These are phyloP conservation scores for Fusarium longipes DNA, from an alignment of 2,329 filamentous ascomycete genomes.

Conservation along the genomic window DNA sequence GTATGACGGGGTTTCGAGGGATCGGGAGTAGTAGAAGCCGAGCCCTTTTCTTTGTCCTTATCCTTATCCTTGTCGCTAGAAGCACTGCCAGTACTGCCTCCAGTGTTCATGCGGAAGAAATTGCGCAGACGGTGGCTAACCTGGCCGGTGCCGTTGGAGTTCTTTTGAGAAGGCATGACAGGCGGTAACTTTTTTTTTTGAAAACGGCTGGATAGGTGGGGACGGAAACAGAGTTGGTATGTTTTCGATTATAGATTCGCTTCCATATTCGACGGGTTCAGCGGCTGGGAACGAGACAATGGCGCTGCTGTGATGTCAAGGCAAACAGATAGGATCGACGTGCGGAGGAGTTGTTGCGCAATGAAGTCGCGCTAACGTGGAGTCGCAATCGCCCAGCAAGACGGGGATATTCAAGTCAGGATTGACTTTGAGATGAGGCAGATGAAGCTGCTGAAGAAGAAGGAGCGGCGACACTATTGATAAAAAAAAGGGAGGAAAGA, in stretches of 20 bases:
- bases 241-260: conserved; percentile 50
- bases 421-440: conserved; percentile 8
- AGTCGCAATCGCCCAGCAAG: conserved; percentile 4
- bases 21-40: conserved; percentile 33
- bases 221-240: conserved; percentile 31
- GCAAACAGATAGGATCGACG: conserved; percentile 27
- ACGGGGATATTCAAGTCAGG: conserved; percentile 19
- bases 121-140: conserved; percentile 76
- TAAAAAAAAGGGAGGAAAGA: conserved; percentile 28
- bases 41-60: conserved; percentile 47
- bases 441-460: conserved; percentile 10
- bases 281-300: conserved; percentile 7
- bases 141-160: conserved; percentile 63
- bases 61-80: conserved; percentile 54
- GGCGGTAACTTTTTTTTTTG: conserved; percentile 16
- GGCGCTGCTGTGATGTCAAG: conserved; percentile 26
- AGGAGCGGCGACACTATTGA: conserved; percentile 13
- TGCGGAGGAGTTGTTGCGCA: conserved; percentile 22
- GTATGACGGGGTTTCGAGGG: conserved; percentile 78
- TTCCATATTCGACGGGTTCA: conserved; percentile 53
- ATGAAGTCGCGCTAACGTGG: conserved; percentile 25
- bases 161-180: conserved; percentile 67
- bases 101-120: conserved; percentile 75
- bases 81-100: conserved; percentile 53
- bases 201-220: conserved; percentile 21